Evolutionary conservation across 129 eudicot genomes (phyloP).

Genomic region (Flaveria brownii): DNA sequence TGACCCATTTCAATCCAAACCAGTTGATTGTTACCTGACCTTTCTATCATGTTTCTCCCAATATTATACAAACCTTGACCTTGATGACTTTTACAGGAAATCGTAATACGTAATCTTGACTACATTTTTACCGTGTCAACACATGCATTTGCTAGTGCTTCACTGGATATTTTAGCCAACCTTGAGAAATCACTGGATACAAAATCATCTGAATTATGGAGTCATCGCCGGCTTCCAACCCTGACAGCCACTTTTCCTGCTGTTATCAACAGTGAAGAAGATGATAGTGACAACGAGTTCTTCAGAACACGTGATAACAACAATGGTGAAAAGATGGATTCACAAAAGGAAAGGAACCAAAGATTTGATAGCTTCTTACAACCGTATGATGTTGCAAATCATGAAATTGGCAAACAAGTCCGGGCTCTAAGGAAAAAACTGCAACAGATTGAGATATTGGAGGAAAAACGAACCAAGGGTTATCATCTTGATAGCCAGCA

Average conservation of each 20-base stretch:
- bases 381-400: constrained; percentile 50
- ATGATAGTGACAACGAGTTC: constrained; percentile 59
- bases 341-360: constrained; percentile 38
- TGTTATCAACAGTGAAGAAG: constrained; percentile 87
- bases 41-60: background rate
- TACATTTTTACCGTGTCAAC: constrained; percentile 74
- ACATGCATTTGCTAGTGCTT: constrained; percentile 61
- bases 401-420: constrained; percentile 57
- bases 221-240: constrained; percentile 89
- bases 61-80: constrained; percentile 5
- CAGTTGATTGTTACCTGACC: background rate
- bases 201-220: constrained; percentile 88
- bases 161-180: constrained; percentile 66
- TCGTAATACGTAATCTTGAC: constrained; percentile 87
- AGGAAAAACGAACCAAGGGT: constrained; percentile 79
- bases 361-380: constrained; percentile 71
- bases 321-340: constrained; percentile 36
- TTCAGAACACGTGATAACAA: constrained; percentile 59
- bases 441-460: constrained; percentile 96
- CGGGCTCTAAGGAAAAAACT: constrained; percentile 77
- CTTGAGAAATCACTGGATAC: constrained; percentile 73
- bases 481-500: constrained; percentile 94
- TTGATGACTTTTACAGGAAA: constrained; percentile 58
- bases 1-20: background rate
- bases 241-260: constrained; percentile 94